These are phyloP conservation scores for Verbena officinalis DNA, from an alignment of 257 asterid genomes.

Conservation along the genomic window DNA sequence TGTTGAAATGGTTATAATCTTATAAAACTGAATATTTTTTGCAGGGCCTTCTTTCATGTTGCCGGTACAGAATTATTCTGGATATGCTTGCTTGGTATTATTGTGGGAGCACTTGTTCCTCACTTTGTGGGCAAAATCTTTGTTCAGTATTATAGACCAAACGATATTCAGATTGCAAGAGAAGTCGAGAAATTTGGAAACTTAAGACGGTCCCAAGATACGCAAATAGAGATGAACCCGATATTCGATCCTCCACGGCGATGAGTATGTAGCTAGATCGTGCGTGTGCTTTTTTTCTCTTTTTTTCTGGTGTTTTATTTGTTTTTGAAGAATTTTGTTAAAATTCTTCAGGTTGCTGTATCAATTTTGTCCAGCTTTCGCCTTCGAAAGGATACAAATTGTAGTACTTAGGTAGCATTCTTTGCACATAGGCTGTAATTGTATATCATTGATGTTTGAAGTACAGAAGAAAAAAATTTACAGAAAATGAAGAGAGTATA, in stretches of 20 bases:
- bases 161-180: slow-evolving; percentile 73
- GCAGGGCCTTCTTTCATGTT: slow-evolving; percentile 88
- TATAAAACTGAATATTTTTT: too few species aligned
- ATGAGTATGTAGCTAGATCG: slow-evolving; percentile 27
- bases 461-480: slow-evolving; percentile 22
- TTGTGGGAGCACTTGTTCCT: slow-evolving; percentile 68
- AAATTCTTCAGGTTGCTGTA: slow-evolving; percentile 35
- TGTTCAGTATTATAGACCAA: slow-evolving; percentile 52
- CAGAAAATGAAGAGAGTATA: too few species aligned
- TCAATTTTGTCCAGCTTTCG: slow-evolving; percentile 22
- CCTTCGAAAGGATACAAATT: slow-evolving; percentile 29
- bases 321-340: slow-evolving; percentile 29
- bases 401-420: slow-evolving; percentile 42
- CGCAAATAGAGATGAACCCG: slow-evolving; percentile 72
- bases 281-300: not conserved
- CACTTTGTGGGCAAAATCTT: slow-evolving; percentile 67
- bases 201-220: slow-evolving; percentile 30
- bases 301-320: not conserved
- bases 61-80: slow-evolving; percentile 67
- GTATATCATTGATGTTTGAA: slow-evolving; percentile 42
- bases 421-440: slow-evolving; percentile 46
- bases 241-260: slow-evolving; percentile 46
- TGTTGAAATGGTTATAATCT: too few species aligned
- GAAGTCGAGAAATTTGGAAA: slow-evolving; percentile 73
- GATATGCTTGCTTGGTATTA: slow-evolving; percentile 71